Conservation (phyloP, 2,329 filamentous ascomycete genomes). For the Botryotinia globosa region DNA sequence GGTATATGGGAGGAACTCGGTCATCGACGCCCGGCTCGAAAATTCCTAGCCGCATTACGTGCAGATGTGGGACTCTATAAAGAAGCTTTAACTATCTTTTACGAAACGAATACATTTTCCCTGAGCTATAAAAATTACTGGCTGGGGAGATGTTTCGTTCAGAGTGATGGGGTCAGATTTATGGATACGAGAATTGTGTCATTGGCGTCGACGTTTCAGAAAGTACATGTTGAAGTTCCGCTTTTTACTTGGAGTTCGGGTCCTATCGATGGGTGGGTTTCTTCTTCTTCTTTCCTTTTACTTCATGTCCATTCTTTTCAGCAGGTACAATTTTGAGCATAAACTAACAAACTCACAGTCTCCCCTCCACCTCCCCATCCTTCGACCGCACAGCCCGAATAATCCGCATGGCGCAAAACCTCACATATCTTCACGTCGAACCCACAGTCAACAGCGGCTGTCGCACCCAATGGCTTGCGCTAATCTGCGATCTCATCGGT, state of each 20-base stretch:
- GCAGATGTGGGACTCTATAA: neutral
- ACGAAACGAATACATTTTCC: neutral
- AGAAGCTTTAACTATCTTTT: constrained; percentile 13
- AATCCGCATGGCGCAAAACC: constrained; percentile 3
- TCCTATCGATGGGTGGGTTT: neutral
- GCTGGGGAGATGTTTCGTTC: neutral
- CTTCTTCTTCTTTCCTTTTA: neutral
- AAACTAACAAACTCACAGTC: neutral
- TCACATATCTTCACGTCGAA: constrained; percentile 1
- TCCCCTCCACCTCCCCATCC: neutral
- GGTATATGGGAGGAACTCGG: neutral
- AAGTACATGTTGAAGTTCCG: neutral
- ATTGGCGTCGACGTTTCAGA: neutral
- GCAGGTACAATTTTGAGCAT: no score
- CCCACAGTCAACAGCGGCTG: neutral
- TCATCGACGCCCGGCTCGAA: neutral
- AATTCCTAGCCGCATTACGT: constrained; percentile 1
- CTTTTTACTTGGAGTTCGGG: neutral
- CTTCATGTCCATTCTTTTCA: neutral
- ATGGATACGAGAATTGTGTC: constrained; percentile 3
- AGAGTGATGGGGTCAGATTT: neutral
- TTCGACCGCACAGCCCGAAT: constrained; percentile 5
- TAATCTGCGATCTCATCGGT: neutral
- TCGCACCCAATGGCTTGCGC: neutral
- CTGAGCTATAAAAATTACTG: neutral